phyloP scores from a whole-genome alignment of 2,329 filamentous ascomycete genomes.

The Colletotrichum sp. region DNA sequence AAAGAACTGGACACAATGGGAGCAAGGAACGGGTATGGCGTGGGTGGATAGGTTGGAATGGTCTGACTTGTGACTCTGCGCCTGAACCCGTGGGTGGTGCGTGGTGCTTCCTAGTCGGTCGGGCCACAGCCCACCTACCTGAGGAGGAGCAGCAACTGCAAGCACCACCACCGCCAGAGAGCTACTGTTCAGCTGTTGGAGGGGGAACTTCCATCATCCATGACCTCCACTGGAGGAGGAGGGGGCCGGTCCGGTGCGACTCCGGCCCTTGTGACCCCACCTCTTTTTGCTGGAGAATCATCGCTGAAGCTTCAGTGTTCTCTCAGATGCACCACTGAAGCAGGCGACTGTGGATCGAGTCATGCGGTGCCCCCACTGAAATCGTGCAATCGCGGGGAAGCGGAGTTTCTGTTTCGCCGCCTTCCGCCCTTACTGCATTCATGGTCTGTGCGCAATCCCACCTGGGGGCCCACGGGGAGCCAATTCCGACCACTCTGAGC shows the following conservation, averaged over 20 bases:
- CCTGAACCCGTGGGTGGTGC: not conserved
- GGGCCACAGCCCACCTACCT: not conserved
- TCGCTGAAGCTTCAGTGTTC: not conserved
- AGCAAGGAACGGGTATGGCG: not conserved
- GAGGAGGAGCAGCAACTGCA: not conserved
- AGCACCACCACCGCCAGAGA: not conserved
- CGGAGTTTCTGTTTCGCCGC: not conserved
- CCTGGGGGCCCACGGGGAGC: not conserved
- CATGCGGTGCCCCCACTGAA: not conserved
- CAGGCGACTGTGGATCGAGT: not conserved
- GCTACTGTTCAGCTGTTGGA: not conserved
- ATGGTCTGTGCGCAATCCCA: not conserved
- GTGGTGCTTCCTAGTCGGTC: not conserved
- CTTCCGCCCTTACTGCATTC: not conserved
- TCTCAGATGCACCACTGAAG: not conserved
- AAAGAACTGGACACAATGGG: not conserved
- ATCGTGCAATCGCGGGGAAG: not conserved
- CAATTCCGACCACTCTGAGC: not conserved
- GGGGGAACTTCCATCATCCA: not conserved
- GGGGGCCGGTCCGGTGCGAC: not conserved
- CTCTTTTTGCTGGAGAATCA: not conserved
- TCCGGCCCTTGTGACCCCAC: not conserved
- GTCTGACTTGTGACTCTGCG: constrained; percentile 19
- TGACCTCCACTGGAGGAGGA: not conserved
- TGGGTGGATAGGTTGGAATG: not conserved